phyloP scores from a whole-genome alignment of 1,139 yeast genomes.

The Blastobotrys apis region DNA sequence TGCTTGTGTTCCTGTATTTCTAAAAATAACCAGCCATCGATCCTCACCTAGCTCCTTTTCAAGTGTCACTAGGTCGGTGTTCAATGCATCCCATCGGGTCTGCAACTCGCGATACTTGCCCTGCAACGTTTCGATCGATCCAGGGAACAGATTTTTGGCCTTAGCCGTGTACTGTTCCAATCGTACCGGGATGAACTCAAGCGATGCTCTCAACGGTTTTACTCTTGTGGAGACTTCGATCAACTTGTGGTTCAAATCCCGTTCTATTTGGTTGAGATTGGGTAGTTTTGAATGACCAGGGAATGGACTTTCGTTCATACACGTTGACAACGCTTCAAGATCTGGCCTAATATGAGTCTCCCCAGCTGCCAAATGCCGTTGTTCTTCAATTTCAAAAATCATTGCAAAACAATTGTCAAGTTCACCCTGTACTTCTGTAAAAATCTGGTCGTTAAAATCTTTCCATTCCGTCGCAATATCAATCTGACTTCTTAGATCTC shows the following conservation, averaged over 20 bases:
- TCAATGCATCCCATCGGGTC: conserved; percentile 42
- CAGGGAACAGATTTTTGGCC: conserved; percentile 37
- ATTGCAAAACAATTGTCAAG: conserved; percentile 43
- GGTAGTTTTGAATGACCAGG: conserved; percentile 27
- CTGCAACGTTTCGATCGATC: conserved; percentile 38
- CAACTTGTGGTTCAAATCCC: conserved; percentile 35
- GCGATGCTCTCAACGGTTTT: conserved; percentile 54
- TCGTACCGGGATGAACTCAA: conserved; percentile 54
- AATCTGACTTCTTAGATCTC: conserved; percentile 42
- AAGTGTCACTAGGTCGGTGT: conserved; percentile 39
- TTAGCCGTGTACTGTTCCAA: conserved; percentile 44
- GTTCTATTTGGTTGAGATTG: conserved; percentile 29
- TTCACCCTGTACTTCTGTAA: conserved; percentile 50
- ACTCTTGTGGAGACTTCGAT: conserved; percentile 37
- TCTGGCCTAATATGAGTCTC: conserved; percentile 16
- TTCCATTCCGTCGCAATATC: conserved; percentile 55
- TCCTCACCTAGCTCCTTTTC: conserved; percentile 48
- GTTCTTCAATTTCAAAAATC: conserved; percentile 35
- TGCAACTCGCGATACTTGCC: conserved; percentile 42
- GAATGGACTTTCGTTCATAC: conserved; percentile 22
- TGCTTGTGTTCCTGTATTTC: conserved; percentile 25
- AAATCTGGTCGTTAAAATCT: conserved; percentile 52
- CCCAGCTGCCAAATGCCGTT: conserved; percentile 17
- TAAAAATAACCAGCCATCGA: conserved; percentile 46
- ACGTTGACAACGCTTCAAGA: conserved; percentile 19